Conservation (phyloP, 106 monocot genomes). For the Posidonia australis region DNA sequence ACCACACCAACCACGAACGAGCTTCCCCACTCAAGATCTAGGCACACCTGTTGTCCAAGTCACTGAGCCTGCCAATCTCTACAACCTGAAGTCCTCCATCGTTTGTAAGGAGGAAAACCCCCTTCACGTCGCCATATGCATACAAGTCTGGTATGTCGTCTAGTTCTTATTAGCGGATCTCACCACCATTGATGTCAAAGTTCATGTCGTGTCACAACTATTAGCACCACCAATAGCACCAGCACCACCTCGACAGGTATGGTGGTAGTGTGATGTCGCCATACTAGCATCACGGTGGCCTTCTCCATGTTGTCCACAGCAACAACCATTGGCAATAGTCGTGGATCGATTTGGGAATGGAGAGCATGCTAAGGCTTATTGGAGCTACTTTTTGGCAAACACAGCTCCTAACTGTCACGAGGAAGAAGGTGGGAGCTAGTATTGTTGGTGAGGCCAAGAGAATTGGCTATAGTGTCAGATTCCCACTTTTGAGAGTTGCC, state of each 20-base stretch:
- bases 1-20: slow-evolving; percentile 29
- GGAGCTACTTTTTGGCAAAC: too few species aligned
- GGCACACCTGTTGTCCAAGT: slow-evolving; percentile 36
- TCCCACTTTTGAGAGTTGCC: too few species aligned
- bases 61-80: neutral
- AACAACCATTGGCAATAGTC: neutral
- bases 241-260: neutral
- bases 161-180: neutral
- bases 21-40: slow-evolving; percentile 43
- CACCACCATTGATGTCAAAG: neutral
- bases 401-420: too few species aligned
- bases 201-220: neutral
- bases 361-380: too few species aligned
- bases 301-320: neutral
- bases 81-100: neutral
- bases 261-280: neutral
- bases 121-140: neutral
- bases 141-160: neutral
- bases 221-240: neutral
- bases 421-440: too few species aligned
- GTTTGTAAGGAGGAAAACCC: neutral
- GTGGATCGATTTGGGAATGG: neutral
- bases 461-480: too few species aligned
- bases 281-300: neutral
- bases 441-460: too few species aligned